These are phyloP conservation scores for Pseudopyricularia javanii DNA, from an alignment of 2,329 filamentous ascomycete species.

Conservation along the genomic window DNA sequence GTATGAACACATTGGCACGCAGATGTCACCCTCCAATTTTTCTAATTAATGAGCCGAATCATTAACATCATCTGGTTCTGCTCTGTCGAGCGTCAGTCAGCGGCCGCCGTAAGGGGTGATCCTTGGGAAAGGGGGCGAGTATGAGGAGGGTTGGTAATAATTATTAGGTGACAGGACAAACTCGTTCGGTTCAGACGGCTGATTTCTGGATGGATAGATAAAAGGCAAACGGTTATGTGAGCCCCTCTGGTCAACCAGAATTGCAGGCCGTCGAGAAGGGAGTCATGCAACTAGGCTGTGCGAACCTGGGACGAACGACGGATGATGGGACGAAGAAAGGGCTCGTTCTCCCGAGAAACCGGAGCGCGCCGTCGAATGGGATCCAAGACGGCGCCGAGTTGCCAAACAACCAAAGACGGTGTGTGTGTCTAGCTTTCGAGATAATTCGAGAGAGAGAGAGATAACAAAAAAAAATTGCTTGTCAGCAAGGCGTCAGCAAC, in stretches of 20 bases:
- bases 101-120: background rate
- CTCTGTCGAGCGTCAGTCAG: background rate
- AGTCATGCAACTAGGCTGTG: background rate
- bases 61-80: background rate
- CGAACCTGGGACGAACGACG: background rate
- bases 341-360: background rate
- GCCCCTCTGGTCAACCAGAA: background rate
- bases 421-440: no score
- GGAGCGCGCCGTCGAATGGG: background rate
- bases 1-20: no score
- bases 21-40: background rate
- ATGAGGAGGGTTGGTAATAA: no score
- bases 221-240: background rate
- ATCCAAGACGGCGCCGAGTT: background rate
- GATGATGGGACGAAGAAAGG: background rate
- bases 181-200: background rate
- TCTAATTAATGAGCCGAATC: no score
- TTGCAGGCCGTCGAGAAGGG: background rate
- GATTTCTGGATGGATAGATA: background rate
- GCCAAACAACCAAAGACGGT: background rate
- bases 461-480: background rate
- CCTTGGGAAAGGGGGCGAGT: background rate
- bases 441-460: no score
- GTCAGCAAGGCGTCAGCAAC: background rate
- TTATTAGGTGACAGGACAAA: background rate